These are phyloP conservation scores for Actinomucor elegans DNA, from an alignment of 371 early-diverging fungal species.

Conservation along the genomic window DNA sequence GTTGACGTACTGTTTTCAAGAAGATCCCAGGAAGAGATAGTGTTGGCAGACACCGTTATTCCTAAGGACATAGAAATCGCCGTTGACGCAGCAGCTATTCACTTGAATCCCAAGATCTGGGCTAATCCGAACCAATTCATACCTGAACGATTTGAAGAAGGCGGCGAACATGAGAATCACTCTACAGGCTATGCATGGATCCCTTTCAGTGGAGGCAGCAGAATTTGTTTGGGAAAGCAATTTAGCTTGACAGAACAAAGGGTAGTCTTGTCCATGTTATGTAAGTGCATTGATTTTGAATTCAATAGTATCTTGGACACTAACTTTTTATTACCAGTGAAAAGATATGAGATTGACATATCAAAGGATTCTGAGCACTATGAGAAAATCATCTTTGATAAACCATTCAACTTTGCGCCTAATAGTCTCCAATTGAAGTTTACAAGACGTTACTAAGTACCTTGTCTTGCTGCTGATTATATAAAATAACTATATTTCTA, in stretches of 20 bases:
- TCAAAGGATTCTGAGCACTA: constrained; percentile 27
- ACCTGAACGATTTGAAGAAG: constrained; percentile 22
- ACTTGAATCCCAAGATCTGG: constrained; percentile 23
- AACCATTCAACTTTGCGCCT: constrained; percentile 13
- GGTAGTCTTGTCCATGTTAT: constrained; percentile 26
- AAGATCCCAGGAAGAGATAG: constrained; percentile 22
- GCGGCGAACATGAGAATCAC: constrained; percentile 2
- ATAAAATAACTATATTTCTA: no score
- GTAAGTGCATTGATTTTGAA: constrained; percentile 16
- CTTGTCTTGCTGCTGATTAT: no score
- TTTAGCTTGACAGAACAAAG: constrained; percentile 32
- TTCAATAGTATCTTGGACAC: neutral
- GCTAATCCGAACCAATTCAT: constrained; percentile 16
- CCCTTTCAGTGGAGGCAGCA: constrained; percentile 33
- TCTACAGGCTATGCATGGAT: constrained; percentile 17
- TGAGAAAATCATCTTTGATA: constrained; percentile 16
- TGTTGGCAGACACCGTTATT: constrained; percentile 31
- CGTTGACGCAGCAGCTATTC: constrained; percentile 36
- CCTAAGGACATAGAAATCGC: constrained; percentile 40
- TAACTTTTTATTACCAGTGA: constrained; percentile 15
- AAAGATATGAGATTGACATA: constrained; percentile 27
- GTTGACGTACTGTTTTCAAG: constrained; percentile 13
- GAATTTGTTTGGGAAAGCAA: constrained; percentile 36
- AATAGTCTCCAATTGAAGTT: constrained; percentile 6
- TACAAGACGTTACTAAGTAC: constrained; percentile 13